These are phyloP conservation scores for Sistotremastrum suecicum DNA, from an alignment of 768 basidiomycete genomes.

Conservation along the genomic window DNA sequence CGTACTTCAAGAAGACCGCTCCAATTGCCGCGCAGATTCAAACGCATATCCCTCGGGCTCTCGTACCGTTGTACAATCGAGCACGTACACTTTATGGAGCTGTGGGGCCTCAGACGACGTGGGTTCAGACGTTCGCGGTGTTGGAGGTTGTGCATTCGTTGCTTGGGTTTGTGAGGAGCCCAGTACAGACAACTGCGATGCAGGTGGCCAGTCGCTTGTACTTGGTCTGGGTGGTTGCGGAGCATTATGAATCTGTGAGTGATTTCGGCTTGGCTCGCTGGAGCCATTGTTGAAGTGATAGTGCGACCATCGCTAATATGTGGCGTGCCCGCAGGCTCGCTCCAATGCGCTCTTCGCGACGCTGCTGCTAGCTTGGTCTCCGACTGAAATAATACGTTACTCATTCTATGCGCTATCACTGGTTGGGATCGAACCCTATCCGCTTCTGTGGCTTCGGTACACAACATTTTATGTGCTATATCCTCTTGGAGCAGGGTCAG, in stretches of 20 bases:
- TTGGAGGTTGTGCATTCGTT: constrained; percentile 77
- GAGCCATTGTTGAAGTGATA: background rate
- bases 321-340: constrained; percentile 32
- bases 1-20: constrained; percentile 16
- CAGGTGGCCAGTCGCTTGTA: constrained; percentile 76
- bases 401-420: constrained; percentile 67
- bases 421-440: constrained; percentile 31
- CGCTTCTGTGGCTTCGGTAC: constrained; percentile 67
- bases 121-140: constrained; percentile 72
- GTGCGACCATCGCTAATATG: constrained; percentile 2
- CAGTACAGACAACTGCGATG: constrained; percentile 55
- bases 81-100: constrained; percentile 44
- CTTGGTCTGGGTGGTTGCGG: constrained; percentile 74
- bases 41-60: constrained; percentile 5
- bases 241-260: constrained; percentile 47
- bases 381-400: constrained; percentile 88
- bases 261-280: background rate
- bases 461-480: constrained; percentile 91
- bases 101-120: constrained; percentile 44
- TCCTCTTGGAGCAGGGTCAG: constrained; percentile 81
- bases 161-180: constrained; percentile 67
- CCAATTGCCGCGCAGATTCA: constrained; percentile 21
- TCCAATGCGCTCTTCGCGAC: constrained; percentile 69
- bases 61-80: constrained; percentile 33
- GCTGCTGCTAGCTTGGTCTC: constrained; percentile 88